Evolutionary conservation across 306 rosid genomes (phyloP).

Genomic region (Rosa rugosa): DNA sequence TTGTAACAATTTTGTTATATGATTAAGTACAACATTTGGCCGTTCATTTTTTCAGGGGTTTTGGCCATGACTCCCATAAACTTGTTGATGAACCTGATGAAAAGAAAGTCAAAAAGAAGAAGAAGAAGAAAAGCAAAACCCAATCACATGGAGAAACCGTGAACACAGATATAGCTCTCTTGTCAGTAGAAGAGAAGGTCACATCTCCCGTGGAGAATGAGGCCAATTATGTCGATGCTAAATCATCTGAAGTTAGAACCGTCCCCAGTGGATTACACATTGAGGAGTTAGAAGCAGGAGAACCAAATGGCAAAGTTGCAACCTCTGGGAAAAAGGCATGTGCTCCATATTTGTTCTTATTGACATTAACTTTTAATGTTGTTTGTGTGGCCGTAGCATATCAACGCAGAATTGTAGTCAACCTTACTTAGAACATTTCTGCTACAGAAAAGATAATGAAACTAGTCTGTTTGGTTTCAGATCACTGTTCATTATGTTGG

Average conservation of each 20-base stretch:
- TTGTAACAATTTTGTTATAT: neutral
- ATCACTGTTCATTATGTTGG: slow-evolving; percentile 60
- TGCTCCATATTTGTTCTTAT: slow-evolving; percentile 1
- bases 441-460: neutral
- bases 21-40: neutral
- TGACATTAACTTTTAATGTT: neutral
- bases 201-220: slow-evolving; percentile 23
- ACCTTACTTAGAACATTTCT: neutral
- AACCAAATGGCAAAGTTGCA: slow-evolving; percentile 64
- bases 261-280: slow-evolving; percentile 55
- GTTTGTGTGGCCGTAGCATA: neutral
- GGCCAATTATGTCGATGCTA: slow-evolving; percentile 26
- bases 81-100: slow-evolving; percentile 36
- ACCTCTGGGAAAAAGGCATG: slow-evolving; percentile 62
- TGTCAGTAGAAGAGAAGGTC: slow-evolving; percentile 30
- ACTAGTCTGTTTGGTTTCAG: slow-evolving; percentile 50
- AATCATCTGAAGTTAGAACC: slow-evolving; percentile 44
- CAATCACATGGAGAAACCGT: slow-evolving; percentile 35
- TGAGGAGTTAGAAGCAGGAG: slow-evolving; percentile 64
- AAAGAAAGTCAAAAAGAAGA: slow-evolving; percentile 43
- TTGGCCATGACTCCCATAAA: slow-evolving; percentile 24
- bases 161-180: slow-evolving; percentile 31
- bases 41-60: slow-evolving; percentile 35
- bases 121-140: slow-evolving; percentile 47
- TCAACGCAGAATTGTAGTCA: neutral